These are phyloP conservation scores for Apocynum venetum DNA, from an alignment of 257 asterid genomes.

Conservation along the genomic window DNA sequence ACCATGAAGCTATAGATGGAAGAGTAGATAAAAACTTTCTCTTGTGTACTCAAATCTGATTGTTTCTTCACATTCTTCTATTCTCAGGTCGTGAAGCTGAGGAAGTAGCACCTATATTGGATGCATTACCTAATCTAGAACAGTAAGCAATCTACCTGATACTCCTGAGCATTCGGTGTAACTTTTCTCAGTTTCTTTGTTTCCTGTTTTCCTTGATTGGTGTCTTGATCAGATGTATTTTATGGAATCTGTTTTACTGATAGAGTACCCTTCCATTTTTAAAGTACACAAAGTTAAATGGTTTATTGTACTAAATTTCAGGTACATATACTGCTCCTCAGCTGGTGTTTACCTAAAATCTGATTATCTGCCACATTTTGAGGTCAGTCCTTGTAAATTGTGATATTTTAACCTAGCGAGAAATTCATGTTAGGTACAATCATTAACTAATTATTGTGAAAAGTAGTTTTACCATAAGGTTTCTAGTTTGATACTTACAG, in stretches of 20 bases:
- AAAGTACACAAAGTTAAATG: background rate
- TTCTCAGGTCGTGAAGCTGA: constrained; percentile 86
- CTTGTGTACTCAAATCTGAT: background rate
- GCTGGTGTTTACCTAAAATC: constrained; percentile 89
- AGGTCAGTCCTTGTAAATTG: constrained; percentile 35
- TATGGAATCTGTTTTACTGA: background rate
- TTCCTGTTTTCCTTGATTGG: background rate
- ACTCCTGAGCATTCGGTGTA: background rate
- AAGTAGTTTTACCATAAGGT: background rate
- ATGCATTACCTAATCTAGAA: constrained; percentile 84
- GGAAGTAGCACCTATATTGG: constrained; percentile 87
- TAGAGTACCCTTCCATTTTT: background rate
- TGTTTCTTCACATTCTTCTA: background rate
- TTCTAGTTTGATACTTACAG: background rate
- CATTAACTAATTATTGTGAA: background rate
- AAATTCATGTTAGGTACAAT: background rate
- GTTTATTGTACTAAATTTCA: constrained; percentile 19
- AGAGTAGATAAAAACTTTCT: background rate
- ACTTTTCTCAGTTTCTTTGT: background rate
- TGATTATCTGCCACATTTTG: constrained; percentile 67
- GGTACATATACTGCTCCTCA: constrained; percentile 91
- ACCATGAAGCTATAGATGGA: background rate
- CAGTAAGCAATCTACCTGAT: constrained; percentile 53
- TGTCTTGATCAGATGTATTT: background rate
- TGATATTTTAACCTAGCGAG: background rate